Conservation (phyloP, 176 grass and related monocot genomes). For the Saccharum officinarum region DNA sequence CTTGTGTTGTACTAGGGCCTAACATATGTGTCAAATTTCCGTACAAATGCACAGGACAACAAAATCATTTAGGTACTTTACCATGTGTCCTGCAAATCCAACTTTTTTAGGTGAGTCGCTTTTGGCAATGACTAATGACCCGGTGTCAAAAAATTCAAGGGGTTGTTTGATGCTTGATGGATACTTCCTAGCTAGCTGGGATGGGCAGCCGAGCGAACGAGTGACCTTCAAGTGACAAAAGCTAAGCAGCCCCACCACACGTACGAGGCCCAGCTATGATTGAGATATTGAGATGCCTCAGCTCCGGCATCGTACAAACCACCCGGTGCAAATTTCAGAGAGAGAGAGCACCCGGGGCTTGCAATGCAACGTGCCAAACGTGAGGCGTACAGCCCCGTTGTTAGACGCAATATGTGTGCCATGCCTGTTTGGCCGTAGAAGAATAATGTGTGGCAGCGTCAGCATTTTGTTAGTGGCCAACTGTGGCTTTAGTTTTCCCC, state of each 20-base stretch:
- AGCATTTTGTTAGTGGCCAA: neutral
- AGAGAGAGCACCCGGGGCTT: too few relatives aligned
- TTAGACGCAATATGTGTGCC: neutral
- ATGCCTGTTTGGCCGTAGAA: neutral
- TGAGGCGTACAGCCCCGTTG: too few relatives aligned
- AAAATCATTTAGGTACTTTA: neutral
- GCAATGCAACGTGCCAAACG: neutral
- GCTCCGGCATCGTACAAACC: neutral
- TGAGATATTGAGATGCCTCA: neutral
- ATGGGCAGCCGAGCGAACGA: neutral
- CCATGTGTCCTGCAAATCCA: neutral
- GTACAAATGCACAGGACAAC: neutral
- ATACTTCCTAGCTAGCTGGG: neutral
- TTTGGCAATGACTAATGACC: neutral
- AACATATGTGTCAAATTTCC: neutral
- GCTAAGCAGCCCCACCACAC: neutral
- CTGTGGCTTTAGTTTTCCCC: too few relatives aligned
- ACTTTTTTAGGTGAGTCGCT: neutral
- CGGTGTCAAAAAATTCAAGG: neutral
- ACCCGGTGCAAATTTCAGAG: neutral
- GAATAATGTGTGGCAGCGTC: neutral
- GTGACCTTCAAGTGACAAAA: slow-evolving; percentile 25
- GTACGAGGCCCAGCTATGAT: neutral
- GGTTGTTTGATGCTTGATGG: slow-evolving; percentile 20
- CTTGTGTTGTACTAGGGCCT: neutral